A percentile compares a stretch with the other conserved stretches of the same genome.
phyloP scores from a whole-genome alignment of 352 stramenopile species.

The Pythium guiyangense region DNA sequence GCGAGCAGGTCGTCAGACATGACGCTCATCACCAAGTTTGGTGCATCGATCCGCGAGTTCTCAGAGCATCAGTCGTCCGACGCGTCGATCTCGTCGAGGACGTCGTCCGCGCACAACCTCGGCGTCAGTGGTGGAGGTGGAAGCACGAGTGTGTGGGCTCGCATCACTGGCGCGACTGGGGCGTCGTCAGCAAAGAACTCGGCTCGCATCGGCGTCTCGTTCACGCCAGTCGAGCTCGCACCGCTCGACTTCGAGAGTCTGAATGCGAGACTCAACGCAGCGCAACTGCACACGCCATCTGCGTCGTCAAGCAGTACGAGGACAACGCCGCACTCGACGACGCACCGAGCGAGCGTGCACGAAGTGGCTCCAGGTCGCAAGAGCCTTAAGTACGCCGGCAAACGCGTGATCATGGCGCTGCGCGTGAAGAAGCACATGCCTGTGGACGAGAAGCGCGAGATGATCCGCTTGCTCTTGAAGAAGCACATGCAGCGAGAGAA shows the following conservation, averaged over 20 bases:
- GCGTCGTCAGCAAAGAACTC: neutral
- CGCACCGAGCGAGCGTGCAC: neutral
- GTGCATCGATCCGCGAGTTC: slow-evolving; percentile 9
- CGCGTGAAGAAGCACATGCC: slow-evolving; percentile 47
- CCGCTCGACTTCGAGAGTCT: slow-evolving; percentile 9
- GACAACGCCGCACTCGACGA: neutral
- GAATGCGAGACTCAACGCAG: neutral
- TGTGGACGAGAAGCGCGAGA: slow-evolving; percentile 41
- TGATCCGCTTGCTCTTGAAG: slow-evolving; percentile 51
- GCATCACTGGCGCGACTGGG: slow-evolving; percentile 1
- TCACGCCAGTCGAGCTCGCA: slow-evolving; percentile 3
- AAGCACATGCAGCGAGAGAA: slow-evolving; percentile 22
- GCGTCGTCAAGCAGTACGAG: neutral
- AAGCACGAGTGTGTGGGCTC: slow-evolving; percentile 10
- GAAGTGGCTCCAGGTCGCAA: slow-evolving; percentile 11
- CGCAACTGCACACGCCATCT: neutral
- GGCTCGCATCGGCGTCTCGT: neutral
- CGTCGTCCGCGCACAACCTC: slow-evolving; percentile 4
- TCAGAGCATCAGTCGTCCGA: slow-evolving; percentile 7
- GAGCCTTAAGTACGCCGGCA: slow-evolving; percentile 51
- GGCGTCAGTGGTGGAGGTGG: neutral
- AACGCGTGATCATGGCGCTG: slow-evolving; percentile 65
- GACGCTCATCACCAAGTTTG: slow-evolving; percentile 11
- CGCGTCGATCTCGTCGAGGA: slow-evolving; percentile 7
- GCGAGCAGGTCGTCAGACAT: neutral